phyloP scores from a whole-genome alignment of 2,329 filamentous ascomycete species.

The Pezicula neosporulosa region DNA sequence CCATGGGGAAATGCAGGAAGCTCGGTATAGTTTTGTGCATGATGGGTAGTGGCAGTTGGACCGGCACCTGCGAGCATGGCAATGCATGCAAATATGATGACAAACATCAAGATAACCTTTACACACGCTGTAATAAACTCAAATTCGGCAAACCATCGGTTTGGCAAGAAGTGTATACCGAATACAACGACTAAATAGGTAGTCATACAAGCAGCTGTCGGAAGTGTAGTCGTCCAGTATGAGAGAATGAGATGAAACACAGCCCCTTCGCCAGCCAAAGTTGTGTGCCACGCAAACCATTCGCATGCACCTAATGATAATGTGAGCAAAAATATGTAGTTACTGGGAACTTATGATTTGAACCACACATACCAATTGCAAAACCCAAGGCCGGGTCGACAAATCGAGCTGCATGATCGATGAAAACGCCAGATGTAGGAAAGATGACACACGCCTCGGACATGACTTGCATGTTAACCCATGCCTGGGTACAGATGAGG shows the following conservation, averaged over 20 bases:
- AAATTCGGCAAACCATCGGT: background rate
- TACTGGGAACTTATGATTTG: background rate
- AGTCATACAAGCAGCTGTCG: background rate
- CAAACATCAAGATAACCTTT: background rate
- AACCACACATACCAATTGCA: background rate
- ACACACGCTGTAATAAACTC: background rate
- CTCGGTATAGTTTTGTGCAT: background rate
- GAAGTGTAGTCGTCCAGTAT: background rate
- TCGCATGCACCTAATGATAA: background rate
- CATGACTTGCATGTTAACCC: background rate
- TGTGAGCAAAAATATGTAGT: background rate
- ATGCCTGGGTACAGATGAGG: background rate
- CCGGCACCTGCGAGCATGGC: background rate
- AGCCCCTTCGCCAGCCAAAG: background rate
- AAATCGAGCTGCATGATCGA: constrained; percentile 1
- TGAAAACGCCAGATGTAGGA: background rate
- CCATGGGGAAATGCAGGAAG: background rate
- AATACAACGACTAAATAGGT: background rate
- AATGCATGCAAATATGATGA: background rate
- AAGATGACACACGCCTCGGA: background rate
- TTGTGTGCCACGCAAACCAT: background rate
- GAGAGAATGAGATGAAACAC: background rate
- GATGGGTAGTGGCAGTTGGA: background rate
- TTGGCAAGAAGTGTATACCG: background rate
- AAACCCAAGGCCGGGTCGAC: background rate